These are phyloP conservation scores for Sporobolomyces phaffii DNA, from an alignment of 768 basidiomycete species.

Conservation along the genomic window DNA sequence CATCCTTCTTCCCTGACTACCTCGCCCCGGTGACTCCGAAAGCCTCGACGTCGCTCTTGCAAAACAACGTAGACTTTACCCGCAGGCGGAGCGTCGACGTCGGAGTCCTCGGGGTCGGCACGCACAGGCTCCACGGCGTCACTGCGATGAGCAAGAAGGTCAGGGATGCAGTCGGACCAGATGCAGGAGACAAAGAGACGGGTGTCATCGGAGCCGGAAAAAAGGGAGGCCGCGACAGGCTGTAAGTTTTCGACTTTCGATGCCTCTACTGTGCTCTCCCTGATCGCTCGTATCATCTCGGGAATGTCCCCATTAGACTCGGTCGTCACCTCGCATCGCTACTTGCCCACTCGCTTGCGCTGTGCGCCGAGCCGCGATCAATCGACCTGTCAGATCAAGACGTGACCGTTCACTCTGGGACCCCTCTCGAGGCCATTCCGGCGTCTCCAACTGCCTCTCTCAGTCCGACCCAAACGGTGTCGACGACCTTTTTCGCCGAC, in stretches of 20 bases:
- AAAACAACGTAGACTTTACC: slow-evolving; percentile 17
- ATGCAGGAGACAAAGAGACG: slow-evolving; percentile 60
- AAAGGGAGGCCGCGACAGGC: slow-evolving; percentile 47
- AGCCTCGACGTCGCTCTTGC: neutral
- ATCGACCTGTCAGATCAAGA: neutral
- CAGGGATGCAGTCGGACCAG: slow-evolving; percentile 39
- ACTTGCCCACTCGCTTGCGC: slow-evolving; percentile 40
- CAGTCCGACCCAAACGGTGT: slow-evolving; percentile 15
- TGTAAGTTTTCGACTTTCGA: slow-evolving; percentile 48
- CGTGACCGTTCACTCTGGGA: neutral
- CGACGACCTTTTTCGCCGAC: slow-evolving; percentile 28
- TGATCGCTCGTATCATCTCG: neutral
- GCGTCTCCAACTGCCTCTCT: slow-evolving; percentile 28
- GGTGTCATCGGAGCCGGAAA: slow-evolving; percentile 57
- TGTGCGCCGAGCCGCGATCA: slow-evolving; percentile 26
- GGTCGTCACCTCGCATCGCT: slow-evolving; percentile 41
- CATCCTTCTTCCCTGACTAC: slow-evolving; percentile 12
- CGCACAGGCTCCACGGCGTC: slow-evolving; percentile 44
- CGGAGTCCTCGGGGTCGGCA: slow-evolving; percentile 77
- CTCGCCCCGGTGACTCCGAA: neutral
- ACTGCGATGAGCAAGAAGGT: slow-evolving; percentile 42
- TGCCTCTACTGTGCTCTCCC: neutral
- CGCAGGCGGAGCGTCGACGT: slow-evolving; percentile 73
- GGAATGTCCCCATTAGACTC: slow-evolving; percentile 19
- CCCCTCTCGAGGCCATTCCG: slow-evolving; percentile 27